phyloP scores from a whole-genome alignment of 148 eudicot species.

The Selenicereus undatus region DNA sequence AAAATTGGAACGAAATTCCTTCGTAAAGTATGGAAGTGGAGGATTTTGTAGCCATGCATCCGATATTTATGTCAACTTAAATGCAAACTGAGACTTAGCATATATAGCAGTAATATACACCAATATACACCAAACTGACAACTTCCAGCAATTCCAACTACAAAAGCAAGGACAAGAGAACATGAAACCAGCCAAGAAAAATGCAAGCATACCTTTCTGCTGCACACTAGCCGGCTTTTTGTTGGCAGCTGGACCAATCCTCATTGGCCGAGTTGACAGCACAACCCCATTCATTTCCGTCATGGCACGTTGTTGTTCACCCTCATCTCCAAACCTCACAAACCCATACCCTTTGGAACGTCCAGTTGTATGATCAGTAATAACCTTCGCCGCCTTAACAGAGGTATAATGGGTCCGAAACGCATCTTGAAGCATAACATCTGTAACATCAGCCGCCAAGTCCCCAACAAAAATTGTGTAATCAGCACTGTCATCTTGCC shows the following conservation, averaged over 20 bases:
- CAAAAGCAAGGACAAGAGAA: conserved; percentile 14
- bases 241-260: conserved; percentile 90
- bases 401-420: conserved; percentile 67
- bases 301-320: conserved; percentile 88
- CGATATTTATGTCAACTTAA: conserved; percentile 41
- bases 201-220: conserved; percentile 60
- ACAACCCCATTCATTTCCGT: conserved; percentile 85
- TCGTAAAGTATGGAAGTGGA: conserved; percentile 41
- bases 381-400: conserved; percentile 92
- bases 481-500: conserved; percentile 75
- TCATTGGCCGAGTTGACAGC: conserved; percentile 86
- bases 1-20: conserved; percentile 62
- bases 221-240: conserved; percentile 56
- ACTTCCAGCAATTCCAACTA: conserved; percentile 22
- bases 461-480: conserved; percentile 92
- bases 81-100: conserved; percentile 26
- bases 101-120: conserved; percentile 28
- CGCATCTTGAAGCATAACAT: conserved; percentile 79
- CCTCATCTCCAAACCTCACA: conserved; percentile 89
- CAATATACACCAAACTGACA: conserved; percentile 25
- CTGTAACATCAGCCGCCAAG: conserved; percentile 89
- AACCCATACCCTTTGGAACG: conserved; percentile 98
- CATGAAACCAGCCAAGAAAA: conserved; percentile 17
- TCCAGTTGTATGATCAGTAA: conserved; percentile 74
- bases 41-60: conserved; percentile 23